Percentiles rank a stretch among this genome's conserved stretches.
These are phyloP conservation scores for Nothopassalora personata DNA, from an alignment of 2,329 filamentous ascomycete genomes.

Conservation along the genomic window DNA sequence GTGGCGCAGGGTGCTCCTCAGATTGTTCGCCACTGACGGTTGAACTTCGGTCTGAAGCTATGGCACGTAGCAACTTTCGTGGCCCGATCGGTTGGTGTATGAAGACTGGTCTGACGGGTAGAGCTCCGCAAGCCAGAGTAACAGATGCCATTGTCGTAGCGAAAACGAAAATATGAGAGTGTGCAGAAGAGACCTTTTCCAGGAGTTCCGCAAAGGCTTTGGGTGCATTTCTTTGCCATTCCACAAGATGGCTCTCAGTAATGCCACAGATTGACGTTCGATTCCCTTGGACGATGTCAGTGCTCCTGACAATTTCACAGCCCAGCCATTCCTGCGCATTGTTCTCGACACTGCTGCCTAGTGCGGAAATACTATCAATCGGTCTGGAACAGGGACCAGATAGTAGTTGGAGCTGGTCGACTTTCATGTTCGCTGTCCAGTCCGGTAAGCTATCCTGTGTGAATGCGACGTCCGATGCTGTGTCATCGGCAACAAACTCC, in stretches of 20 bases:
- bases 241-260: not conserved
- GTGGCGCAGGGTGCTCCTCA: not conserved
- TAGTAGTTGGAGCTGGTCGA: not conserved
- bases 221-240: not conserved
- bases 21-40: not conserved
- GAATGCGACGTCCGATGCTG: not conserved
- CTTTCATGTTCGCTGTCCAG: not conserved
- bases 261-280: not conserved
- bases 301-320: not conserved
- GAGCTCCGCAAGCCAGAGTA: not conserved
- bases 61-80: slow-evolving; percentile 14
- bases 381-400: not conserved
- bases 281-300: not conserved
- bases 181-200: not conserved
- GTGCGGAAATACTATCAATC: not conserved
- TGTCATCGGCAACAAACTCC: not conserved
- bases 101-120: slow-evolving; percentile 5
- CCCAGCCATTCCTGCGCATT: not conserved
- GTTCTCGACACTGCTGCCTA: not conserved
- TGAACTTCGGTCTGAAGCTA: slow-evolving; percentile 6
- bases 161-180: slow-evolving; percentile 1
- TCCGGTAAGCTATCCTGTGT: not conserved
- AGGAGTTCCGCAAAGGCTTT: not conserved
- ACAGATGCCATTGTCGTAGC: not conserved
- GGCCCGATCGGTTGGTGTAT: slow-evolving; percentile 24